Conservation (phyloP, 2,329 filamentous ascomycete species). For the Escovopsis weberi region DNA sequence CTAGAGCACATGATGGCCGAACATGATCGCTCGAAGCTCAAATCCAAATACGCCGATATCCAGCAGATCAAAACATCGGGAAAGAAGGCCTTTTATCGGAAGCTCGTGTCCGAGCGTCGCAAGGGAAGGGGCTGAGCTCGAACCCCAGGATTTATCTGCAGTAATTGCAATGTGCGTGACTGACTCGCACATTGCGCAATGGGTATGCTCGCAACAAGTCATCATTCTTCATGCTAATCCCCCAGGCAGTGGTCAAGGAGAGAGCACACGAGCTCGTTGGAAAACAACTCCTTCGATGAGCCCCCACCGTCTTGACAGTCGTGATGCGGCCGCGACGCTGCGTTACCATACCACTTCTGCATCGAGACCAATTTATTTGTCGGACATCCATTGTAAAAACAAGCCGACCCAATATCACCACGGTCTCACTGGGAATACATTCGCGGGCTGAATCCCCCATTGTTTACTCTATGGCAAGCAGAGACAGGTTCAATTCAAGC, state of each 20-base stretch:
- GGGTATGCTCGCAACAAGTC: background rate
- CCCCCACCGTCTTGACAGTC: too few species aligned
- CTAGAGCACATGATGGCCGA: slow-evolving; percentile 60
- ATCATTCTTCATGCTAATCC: background rate
- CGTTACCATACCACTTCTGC: too few species aligned
- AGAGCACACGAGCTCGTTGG: too few species aligned
- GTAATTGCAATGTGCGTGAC: background rate
- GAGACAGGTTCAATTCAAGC: too few species aligned
- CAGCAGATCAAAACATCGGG: slow-evolving; percentile 72
- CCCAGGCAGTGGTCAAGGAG: background rate
- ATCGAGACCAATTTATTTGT: too few species aligned
- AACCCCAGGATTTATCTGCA: background rate
- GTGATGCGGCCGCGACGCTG: too few species aligned
- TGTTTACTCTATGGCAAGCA: too few species aligned
- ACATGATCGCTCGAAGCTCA: slow-evolving; percentile 51
- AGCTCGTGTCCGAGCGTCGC: slow-evolving; percentile 39
- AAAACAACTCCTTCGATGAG: too few species aligned
- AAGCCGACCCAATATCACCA: too few species aligned
- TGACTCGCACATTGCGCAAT: background rate
- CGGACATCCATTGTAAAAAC: too few species aligned
- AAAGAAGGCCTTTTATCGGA: slow-evolving; percentile 81
- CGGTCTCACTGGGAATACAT: too few species aligned
- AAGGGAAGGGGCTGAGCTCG: slow-evolving; percentile 8
- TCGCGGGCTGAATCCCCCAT: too few species aligned
- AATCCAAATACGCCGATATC: slow-evolving; percentile 75